phyloP scores from a whole-genome alignment of 768 basidiomycete species.

The Termitomyces eurrhizus region DNA sequence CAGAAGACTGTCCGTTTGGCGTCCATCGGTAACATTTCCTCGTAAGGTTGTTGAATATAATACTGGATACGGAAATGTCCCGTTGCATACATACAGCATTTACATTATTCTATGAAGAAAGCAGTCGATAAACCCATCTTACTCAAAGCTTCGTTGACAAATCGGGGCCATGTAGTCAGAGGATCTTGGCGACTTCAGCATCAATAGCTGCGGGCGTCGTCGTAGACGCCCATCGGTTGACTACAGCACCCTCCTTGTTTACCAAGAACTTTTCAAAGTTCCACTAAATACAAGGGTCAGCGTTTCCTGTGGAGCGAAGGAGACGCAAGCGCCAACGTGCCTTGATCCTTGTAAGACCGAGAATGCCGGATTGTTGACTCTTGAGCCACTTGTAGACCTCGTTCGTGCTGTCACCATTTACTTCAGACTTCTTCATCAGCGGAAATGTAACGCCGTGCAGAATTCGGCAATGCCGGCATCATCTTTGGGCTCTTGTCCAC shows the following conservation, averaged over 20 bases:
- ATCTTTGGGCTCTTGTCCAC: slow-evolving; percentile 78
- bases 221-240: slow-evolving; percentile 73
- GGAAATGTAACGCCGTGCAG: slow-evolving; percentile 88
- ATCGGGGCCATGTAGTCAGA: slow-evolving; percentile 26
- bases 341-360: slow-evolving; percentile 75
- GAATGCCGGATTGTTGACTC: slow-evolving; percentile 65
- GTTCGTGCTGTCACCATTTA: slow-evolving; percentile 84
- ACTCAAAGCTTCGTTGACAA: slow-evolving; percentile 1
- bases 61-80: too few species aligned
- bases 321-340: slow-evolving; percentile 27
- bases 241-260: slow-evolving; percentile 71
- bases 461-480: slow-evolving; percentile 73
- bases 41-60: too few species aligned
- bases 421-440: slow-evolving; percentile 89
- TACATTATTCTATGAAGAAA: slow-evolving; percentile 6
- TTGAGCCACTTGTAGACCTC: slow-evolving; percentile 87
- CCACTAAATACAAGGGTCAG: slow-evolving; percentile 57
- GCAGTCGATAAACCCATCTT: neutral
- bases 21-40: neutral
- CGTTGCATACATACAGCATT: neutral
- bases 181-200: slow-evolving; percentile 56
- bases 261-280: slow-evolving; percentile 91
- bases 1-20: neutral
- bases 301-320: too few species aligned
- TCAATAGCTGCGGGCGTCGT: slow-evolving; percentile 67